Percentiles rank a stretch among this genome's conserved stretches.
Evolutionary conservation across 2,329 filamentous ascomycete genomes (phyloP).

Genomic region (Akanthomyces muscarius): DNA sequence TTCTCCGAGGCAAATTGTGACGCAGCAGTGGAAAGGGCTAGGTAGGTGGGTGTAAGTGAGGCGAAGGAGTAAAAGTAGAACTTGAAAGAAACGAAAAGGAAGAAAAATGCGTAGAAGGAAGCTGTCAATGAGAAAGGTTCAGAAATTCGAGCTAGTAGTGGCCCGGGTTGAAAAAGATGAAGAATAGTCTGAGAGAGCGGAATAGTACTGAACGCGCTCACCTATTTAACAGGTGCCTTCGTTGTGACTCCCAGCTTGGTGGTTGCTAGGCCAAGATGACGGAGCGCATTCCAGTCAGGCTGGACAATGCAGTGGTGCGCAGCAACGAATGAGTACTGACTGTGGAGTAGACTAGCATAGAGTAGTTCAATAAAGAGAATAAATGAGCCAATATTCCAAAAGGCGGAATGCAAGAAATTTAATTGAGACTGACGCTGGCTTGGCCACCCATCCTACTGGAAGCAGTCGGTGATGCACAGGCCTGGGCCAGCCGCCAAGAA

Average conservation of each 20-base stretch:
- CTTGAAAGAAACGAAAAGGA: not conserved
- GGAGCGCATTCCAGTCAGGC: constrained; percentile 29
- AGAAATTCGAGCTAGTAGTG: not conserved
- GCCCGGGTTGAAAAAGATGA: not conserved
- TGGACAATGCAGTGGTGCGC: not conserved
- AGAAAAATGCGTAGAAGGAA: not conserved
- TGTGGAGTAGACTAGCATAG: not conserved
- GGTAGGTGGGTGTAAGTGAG: not conserved
- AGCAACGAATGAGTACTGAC: not conserved
- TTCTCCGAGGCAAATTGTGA: not conserved
- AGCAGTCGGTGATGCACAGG: not conserved
- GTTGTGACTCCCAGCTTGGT: not conserved
- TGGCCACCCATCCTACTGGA: not conserved
- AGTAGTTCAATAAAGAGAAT: not conserved
- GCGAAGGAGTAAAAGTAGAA: not conserved
- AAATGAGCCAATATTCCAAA: not conserved
- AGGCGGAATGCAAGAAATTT: not conserved
- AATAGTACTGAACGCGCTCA: constrained; percentile 1
- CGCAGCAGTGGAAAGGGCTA: not conserved
- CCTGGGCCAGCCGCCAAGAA: not conserved
- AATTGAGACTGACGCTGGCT: not conserved
- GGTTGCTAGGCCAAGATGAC: constrained; percentile 26
- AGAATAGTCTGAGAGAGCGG: constrained; percentile 1
- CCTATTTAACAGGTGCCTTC: constrained; percentile 23
- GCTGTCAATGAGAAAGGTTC: not conserved